Evolutionary conservation across 192 early-diverging fungal genomes (phyloP), one percentile per base, ranked within the genome.

Genomic region (Coemansia sp.): DNA sequence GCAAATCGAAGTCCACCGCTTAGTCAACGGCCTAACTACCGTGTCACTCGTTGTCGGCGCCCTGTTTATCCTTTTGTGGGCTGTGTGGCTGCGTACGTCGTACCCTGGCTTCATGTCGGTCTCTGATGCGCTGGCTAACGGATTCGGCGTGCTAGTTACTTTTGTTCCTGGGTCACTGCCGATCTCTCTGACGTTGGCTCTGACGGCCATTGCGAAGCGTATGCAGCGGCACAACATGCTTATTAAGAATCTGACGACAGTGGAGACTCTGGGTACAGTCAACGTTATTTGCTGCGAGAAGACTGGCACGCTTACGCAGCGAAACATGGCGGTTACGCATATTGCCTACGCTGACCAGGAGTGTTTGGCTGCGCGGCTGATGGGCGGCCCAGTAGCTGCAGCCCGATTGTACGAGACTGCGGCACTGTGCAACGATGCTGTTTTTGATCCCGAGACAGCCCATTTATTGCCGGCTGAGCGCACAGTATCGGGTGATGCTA

Each of bases 221-320:
- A 91, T 94, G 90, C 86, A 88, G 50, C 73, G 84, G 32, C 82
- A 81, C 60, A 87, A 87, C 38, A 87, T 95, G 50, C 78, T 95
- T 30, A 86, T 90, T 44, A 94, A 94, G 73, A 88, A 90, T 29
- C 83, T 97, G n/a, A 86, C 89, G 35, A 90, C 91, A 0, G 88
- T 97, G 62, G 94, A 97, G 82, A 94, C 94, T 4, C 85, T 97
- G 18, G 95, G 94, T 27, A 88, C 88, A 50, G 87, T 94, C 53
- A 87, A 76, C 62, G 87, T 92, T 8, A 85, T 88, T 9, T 85
- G 80, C 65, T 93, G 90, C 41, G 94, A 97, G 75, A 97, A 97
- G 82, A 95, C 95, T n/a, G 95, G 94, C 0, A 97, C 94, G 7
- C 75, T 97, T 40, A 97, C 95, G 12, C 84, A 87, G 62, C 87